phyloP scores from a whole-genome alignment of 1,284 basidiomycete genomes.

The Naganishia albida region DNA sequence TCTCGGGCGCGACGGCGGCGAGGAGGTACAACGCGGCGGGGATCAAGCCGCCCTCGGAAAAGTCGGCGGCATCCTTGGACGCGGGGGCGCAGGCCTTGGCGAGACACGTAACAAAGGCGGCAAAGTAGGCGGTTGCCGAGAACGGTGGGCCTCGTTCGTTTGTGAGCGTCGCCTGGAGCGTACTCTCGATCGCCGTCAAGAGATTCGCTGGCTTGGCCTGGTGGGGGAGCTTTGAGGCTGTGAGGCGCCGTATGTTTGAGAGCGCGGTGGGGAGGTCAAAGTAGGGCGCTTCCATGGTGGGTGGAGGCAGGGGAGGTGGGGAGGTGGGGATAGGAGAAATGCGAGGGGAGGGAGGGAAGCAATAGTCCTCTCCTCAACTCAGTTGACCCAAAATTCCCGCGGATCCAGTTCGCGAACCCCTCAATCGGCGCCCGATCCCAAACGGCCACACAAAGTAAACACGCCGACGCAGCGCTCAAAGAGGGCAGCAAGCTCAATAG shows the following conservation, averaged over 20 bases:
- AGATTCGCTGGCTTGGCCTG: constrained; percentile 90
- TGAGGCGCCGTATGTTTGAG: constrained; percentile 85
- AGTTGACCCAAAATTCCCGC: no score
- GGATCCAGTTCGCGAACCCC: no score
- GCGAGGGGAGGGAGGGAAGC: no score
- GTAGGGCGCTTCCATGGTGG: constrained; percentile 19
- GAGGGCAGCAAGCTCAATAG: no score
- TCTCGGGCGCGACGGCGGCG: constrained; percentile 70
- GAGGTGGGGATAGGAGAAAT: no score
- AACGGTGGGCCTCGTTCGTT: constrained; percentile 59
- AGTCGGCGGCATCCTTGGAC: constrained; percentile 28
- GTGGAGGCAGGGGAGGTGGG: no score
- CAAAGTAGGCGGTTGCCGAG: constrained; percentile 83
- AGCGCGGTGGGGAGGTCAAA: constrained; percentile 59
- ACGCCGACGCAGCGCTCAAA: no score
- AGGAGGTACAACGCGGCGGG: constrained; percentile 89
- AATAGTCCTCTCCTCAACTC: no score
- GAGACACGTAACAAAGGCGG: constrained; percentile 65
- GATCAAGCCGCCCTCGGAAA: constrained; percentile 71
- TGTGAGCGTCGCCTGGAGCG: constrained; percentile 59
- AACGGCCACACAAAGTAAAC: no score
- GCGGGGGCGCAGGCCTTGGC: constrained; percentile 45
- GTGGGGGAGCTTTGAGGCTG: constrained; percentile 75
- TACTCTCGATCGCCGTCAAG: constrained; percentile 83
- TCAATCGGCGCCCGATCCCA: no score